Conservation (phyloP, 345 rosid genomes). For the Eucalyptus microcorys region DNA sequence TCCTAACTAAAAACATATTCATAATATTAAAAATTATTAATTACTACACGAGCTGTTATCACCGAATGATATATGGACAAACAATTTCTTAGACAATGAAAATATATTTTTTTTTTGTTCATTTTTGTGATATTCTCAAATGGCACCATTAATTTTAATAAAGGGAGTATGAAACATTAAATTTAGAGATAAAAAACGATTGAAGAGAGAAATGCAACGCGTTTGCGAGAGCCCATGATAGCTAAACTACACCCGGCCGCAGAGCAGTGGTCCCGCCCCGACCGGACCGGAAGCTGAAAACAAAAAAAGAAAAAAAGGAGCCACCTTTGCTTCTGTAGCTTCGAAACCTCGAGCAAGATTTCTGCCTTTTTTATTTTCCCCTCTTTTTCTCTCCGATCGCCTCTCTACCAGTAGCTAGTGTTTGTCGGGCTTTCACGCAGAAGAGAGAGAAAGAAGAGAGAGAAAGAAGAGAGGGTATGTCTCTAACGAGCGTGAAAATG, state of each 20-base stretch:
- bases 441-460: not conserved
- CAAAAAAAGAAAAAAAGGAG: not conserved
- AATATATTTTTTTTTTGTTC: fast-evolving
- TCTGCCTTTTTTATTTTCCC: not conserved
- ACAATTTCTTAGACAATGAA: fast-evolving
- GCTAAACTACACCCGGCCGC: not conserved
- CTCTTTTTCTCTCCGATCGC: not conserved
- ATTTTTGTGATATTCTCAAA: not conserved
- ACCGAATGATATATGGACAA: not conserved
- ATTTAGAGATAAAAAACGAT: not conserved
- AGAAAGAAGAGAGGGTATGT: conserved; percentile 16
- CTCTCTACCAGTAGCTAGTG: not conserved
- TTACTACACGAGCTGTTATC: fast-evolving
- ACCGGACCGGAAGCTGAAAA: not conserved
- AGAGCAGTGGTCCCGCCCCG: not conserved
- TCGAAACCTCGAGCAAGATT: not conserved
- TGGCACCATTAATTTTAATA: too few relatives aligned
- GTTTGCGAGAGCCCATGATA: not conserved
- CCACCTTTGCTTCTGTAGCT: not conserved
- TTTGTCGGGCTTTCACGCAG: not conserved
- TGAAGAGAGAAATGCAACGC: not conserved
- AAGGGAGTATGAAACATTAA: too few relatives aligned
- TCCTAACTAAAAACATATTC: not conserved
- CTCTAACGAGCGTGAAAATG: conserved; percentile 72
- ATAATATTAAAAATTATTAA: not conserved